A percentile compares a stretch with the other conserved stretches of the same genome.
phyloP scores from a whole-genome alignment of 2,329 filamentous ascomycete species.

The Didymella lethalis region DNA sequence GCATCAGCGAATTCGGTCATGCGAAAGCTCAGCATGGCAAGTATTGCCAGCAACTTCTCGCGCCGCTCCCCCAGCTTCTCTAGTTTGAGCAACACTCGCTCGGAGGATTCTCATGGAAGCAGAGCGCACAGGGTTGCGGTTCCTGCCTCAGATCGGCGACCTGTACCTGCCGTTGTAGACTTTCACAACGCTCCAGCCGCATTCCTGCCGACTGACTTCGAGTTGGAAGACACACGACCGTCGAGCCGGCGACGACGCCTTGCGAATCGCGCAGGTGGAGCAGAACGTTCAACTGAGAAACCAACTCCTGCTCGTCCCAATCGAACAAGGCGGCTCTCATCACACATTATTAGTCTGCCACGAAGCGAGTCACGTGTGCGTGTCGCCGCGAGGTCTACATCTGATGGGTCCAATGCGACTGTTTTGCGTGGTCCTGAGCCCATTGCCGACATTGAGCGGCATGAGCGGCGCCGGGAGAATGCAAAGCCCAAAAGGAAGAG shows the following conservation, averaged over 20 bases:
- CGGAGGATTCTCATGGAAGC: slow-evolving; percentile 47
- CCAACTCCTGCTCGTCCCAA: slow-evolving; percentile 34
- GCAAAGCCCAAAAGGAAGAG: slow-evolving; percentile 30
- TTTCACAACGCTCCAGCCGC: slow-evolving; percentile 58
- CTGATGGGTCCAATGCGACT: slow-evolving; percentile 33
- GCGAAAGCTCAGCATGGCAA: slow-evolving; percentile 84
- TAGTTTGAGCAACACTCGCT: slow-evolving; percentile 50
- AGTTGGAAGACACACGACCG: slow-evolving; percentile 45
- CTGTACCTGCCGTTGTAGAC: slow-evolving; percentile 50
- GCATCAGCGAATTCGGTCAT: slow-evolving; percentile 87
- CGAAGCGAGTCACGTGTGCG: slow-evolving; percentile 35
- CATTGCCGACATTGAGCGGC: slow-evolving; percentile 12
- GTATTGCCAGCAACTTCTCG: slow-evolving; percentile 77
- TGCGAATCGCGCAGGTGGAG: slow-evolving; percentile 35
- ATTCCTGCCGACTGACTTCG: slow-evolving; percentile 59
- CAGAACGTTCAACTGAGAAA: slow-evolving; percentile 37
- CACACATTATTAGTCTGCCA: slow-evolving; percentile 42
- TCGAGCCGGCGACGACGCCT: slow-evolving; percentile 40
- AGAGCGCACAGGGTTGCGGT: slow-evolving; percentile 36
- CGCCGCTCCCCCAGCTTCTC: slow-evolving; percentile 71
- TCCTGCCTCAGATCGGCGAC: slow-evolving; percentile 38
- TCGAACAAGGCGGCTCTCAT: slow-evolving; percentile 42
- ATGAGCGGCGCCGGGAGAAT: slow-evolving; percentile 21
- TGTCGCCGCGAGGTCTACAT: slow-evolving; percentile 27
- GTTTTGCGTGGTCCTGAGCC: slow-evolving; percentile 25